phyloP scores from a whole-genome alignment of 2,329 filamentous ascomycete species.

The Cladosporium austrohemisphaericum region DNA sequence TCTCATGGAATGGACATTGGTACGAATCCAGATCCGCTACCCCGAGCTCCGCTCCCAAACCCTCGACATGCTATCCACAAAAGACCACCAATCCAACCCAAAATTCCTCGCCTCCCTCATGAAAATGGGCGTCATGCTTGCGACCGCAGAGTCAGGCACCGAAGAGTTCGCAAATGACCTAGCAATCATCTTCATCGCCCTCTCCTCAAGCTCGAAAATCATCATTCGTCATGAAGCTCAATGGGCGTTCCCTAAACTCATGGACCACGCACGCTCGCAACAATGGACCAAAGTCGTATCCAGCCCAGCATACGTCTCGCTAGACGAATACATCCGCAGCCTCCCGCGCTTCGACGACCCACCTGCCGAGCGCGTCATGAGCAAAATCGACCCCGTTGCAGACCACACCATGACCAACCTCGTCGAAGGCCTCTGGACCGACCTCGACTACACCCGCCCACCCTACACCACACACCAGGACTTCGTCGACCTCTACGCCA shows the following conservation, averaged over 20 bases:
- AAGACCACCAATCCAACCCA: constrained; percentile 46
- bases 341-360: constrained; percentile 42
- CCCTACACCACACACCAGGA: constrained; percentile 37
- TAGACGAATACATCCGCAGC: constrained; percentile 43
- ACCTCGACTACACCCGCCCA: constrained; percentile 41
- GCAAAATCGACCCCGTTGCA: constrained; percentile 40
- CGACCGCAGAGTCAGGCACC: constrained; percentile 34
- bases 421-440: constrained; percentile 44
- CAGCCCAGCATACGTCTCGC: constrained; percentile 40
- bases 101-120: constrained; percentile 47
- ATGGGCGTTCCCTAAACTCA: constrained; percentile 45
- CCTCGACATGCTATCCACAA: constrained; percentile 35
- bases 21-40: constrained; percentile 39
- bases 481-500: constrained; percentile 36
- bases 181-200: constrained; percentile 40
- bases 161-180: constrained; percentile 39
- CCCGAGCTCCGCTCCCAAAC: constrained; percentile 33
- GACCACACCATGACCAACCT: constrained; percentile 44
- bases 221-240: constrained; percentile 53
- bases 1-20: constrained; percentile 48
- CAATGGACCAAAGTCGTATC: constrained; percentile 36
- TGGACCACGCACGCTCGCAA: constrained; percentile 36
- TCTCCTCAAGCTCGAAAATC: constrained; percentile 48
- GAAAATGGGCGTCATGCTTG: constrained; percentile 44
- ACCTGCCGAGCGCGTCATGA: constrained; percentile 35